Evolutionary conservation across 2,329 filamentous ascomycete genomes (phyloP).

Genomic region (Arthrobotrys conoides): DNA sequence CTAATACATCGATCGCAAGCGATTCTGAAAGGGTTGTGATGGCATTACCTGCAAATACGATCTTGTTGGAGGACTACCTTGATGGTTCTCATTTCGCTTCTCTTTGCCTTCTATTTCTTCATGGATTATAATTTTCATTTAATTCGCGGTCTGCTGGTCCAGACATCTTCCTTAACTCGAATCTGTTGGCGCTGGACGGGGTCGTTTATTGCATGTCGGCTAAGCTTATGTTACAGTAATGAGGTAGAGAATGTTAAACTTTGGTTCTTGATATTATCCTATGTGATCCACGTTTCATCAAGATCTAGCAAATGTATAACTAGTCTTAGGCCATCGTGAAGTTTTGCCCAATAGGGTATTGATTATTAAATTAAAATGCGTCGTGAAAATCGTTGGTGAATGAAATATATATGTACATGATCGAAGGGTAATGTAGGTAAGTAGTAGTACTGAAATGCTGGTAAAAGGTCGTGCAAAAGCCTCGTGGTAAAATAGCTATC

Average conservation of each 20-base stretch:
- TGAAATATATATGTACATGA: neutral
- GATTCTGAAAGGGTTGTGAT: neutral
- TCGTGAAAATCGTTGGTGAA: neutral
- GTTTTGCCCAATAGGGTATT: neutral
- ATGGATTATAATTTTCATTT: neutral
- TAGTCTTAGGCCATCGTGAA: no score
- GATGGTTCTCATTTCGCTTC: neutral
- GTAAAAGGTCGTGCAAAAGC: no score
- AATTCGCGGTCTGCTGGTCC: neutral
- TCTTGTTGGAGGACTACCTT: neutral
- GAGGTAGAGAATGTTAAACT: neutral
- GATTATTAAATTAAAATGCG: neutral
- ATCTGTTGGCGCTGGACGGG: neutral
- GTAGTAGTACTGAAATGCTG: no score
- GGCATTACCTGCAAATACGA: neutral
- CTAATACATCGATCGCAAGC: no score
- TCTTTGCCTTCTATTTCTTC: neutral
- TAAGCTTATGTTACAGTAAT: neutral
- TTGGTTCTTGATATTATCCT: neutral
- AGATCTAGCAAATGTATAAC: no score
- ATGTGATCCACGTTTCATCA: no score
- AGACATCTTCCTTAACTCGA: neutral
- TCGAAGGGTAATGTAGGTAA: neutral
- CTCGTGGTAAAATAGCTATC: neutral
- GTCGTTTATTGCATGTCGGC: neutral